Evolutionary conservation across 202 grass and related monocot genomes (phyloP), one percentile per base, ranked within the genome.

Genomic region (Setaria italica): DNA sequence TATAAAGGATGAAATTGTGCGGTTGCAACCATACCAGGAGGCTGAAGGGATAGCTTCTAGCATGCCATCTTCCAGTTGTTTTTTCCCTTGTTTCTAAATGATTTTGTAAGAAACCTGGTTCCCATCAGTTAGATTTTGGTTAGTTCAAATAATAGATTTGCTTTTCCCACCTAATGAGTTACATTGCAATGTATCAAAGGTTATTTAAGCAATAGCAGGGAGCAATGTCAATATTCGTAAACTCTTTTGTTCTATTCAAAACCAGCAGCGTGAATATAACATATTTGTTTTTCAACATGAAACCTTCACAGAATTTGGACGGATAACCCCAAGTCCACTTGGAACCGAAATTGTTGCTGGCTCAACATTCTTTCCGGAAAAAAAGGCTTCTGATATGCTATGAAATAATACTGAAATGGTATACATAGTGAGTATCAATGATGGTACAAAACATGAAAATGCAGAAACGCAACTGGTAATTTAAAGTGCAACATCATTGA

Each of bases 31-130:
- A 80, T 57, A 55, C 34, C 33, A 75, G 15, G 11, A 80, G 47
- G 62, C 2, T 9, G 37, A 80, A 16, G 20, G 63, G 33, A 39
- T 49, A 53, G 6, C 63, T 41, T 80, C 62, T 80, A 60, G 20
- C 13, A 45, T 5, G 75, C 39, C 57, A 78, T 46, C 56, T 78
- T 56, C 64, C 19, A 20, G n/a, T 80, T 68, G 62, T 37, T 81
- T 76, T 37, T 21, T 58, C 8, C 35, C 34, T 30, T 69, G 33
- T 15, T 80, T 41, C 7, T 56, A 45, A 56, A 45, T 69, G 8
- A 56, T 32, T 80, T 69, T 39, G 12, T 29, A 80, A 53, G 20
- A 54, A 55, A 41, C 51, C 19, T 56, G 48, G 13, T 69, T 69
- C 19, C 48, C 3, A 57, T 21, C 20, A 57, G 65, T 70, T 45